Percentiles rank a stretch among this genome's conserved stretches.
Conservation (phyloP, 1,139 yeast species). For the Hemisphaericaspora xylofermentans region DNA sequence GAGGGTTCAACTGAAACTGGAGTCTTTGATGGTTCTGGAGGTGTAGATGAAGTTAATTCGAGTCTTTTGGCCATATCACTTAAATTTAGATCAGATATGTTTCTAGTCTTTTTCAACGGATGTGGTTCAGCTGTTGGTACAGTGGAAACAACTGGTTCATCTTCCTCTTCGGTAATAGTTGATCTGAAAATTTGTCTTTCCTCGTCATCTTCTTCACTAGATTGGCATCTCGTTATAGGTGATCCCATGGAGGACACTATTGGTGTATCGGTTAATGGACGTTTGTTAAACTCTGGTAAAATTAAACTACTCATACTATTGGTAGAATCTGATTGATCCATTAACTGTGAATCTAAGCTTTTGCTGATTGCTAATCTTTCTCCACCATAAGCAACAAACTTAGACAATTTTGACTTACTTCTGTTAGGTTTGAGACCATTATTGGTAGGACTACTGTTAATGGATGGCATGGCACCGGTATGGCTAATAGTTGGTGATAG, state of each 20-base stretch:
- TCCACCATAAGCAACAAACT: constrained; percentile 13
- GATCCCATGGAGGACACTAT: constrained; percentile 55
- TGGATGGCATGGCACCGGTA: neutral
- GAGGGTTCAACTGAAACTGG: constrained; percentile 11
- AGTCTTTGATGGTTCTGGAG: constrained; percentile 14
- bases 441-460: neutral
- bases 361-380: constrained; percentile 24
- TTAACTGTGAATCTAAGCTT: constrained; percentile 30
- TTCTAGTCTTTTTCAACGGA: constrained; percentile 27
- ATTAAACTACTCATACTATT: constrained; percentile 13
- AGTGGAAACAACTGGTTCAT: neutral
- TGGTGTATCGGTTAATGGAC: constrained; percentile 75
- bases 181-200: neutral
- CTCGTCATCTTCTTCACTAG: constrained; percentile 24
- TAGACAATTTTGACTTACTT: neutral
- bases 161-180: constrained; percentile 9
- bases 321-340: constrained; percentile 20
- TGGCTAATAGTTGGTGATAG: constrained; percentile 13
- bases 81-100: constrained; percentile 45
- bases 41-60: constrained; percentile 7
- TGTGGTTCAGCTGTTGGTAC: neutral
- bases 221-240: constrained; percentile 42
- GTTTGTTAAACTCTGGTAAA: constrained; percentile 61
- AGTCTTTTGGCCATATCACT: constrained; percentile 26
- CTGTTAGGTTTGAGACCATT: constrained; percentile 1